phyloP scores from a whole-genome alignment of 768 basidiomycete genomes.

The Leccinum boreale region DNA sequence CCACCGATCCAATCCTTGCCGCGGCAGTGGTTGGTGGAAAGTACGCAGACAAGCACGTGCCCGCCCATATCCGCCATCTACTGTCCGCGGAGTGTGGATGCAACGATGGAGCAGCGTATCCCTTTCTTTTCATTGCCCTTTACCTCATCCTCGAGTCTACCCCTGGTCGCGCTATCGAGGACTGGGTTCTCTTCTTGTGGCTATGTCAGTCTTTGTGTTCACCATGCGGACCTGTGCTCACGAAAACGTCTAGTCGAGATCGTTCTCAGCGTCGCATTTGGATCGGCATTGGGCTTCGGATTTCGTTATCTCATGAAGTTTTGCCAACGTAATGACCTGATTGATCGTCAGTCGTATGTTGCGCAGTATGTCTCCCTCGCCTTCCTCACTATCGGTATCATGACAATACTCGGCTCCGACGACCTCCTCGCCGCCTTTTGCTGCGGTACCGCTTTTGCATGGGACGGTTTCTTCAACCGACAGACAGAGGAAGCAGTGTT shows the following conservation, averaged over 20 bases:
- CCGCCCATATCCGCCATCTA: slow-evolving; percentile 69
- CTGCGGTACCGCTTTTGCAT: slow-evolving; percentile 94
- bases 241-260: slow-evolving; percentile 61
- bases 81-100: slow-evolving; percentile 80
- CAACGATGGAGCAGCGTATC: slow-evolving; percentile 97
- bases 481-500: slow-evolving; percentile 96
- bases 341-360: slow-evolving; percentile 92
- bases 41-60: slow-evolving; percentile 97
- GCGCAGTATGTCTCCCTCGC: slow-evolving; percentile 88
- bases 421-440: slow-evolving; percentile 93
- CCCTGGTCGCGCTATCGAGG: slow-evolving; percentile 62
- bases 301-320: slow-evolving; percentile 94
- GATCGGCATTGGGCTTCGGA: slow-evolving; percentile 66
- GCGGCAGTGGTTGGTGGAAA: slow-evolving; percentile 81
- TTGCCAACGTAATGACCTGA: slow-evolving; percentile 79
- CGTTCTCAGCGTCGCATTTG: slow-evolving; percentile 69
- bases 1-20: slow-evolving; percentile 52
- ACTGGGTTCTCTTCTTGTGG: slow-evolving; percentile 90
- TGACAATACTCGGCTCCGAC: slow-evolving; percentile 84
- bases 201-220: slow-evolving; percentile 56
- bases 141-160: slow-evolving; percentile 75
- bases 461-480: slow-evolving; percentile 92
- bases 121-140: slow-evolving; percentile 86
- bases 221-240: slow-evolving; percentile 1
- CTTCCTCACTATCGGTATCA: slow-evolving; percentile 80